Base-by-base conservation (phyloP, 148 eudicot genomes). In the Limonium bicolor region DNA sequence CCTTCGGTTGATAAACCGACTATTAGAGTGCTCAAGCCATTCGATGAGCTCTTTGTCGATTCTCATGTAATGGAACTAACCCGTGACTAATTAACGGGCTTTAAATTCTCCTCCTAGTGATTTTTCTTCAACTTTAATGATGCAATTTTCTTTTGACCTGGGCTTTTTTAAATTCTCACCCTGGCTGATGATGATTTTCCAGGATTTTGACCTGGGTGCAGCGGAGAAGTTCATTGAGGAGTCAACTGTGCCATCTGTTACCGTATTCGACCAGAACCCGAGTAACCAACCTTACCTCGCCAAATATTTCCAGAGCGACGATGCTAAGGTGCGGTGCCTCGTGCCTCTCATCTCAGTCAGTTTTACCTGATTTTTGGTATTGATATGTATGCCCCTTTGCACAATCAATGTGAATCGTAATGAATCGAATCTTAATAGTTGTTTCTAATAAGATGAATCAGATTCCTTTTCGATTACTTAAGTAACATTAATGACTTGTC, bases 31-130 rank as follows among this genome's bases (percentile, higher is more conserved):
- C 61, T 90, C 36, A 90, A 85, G 72, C 99, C 95, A 24, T 90
- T 84, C 64, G 95, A 90, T 62, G 95, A 90, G 34, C 86, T 64
- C 19, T 53, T 76, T 34, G 88, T 66, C 32, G 95, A 90, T 65
- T 74, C 49, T 22, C 61, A 76, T 73, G 96, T 81, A n/a, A n/a
- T n/a, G n/a, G n/a, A n/a, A n/a, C n/a, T n/a, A n/a, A n/a, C n/a
- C n/a, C n/a, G n/a, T n/a, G n/a, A n/a, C n/a, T n/a, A n/a, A n/a
- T n/a, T n/a, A n/a, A n/a, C n/a, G n/a, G n/a, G 61, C 26, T 27
- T 8, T 7, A 11, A 19, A 25, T 9, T 4, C 14, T 10, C 4
- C 14, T 34, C 7, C 11, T 34, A 10, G 37, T 34, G 37, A 10
- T 34, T 34, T 10, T 4, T 10, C 11, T 34, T 34, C n/a, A n/a